A percentile compares a stretch with the other conserved stretches of the same genome.
These are phyloP conservation scores for Solanum bukasovii DNA, from an alignment of 257 asterid species.

Conservation along the genomic window DNA sequence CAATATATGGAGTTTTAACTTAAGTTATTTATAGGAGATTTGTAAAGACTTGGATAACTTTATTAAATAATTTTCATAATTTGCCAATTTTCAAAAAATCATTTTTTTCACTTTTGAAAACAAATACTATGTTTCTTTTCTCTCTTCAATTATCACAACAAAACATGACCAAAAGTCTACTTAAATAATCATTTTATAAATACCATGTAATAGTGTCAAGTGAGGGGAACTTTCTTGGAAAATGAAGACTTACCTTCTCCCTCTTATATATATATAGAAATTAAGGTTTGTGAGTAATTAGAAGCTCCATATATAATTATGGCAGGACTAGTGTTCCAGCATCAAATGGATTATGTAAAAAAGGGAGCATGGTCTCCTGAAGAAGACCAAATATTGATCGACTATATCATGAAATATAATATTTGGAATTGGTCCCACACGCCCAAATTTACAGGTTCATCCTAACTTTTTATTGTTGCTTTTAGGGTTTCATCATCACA, in stretches of 20 bases:
- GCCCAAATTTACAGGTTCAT: constrained; percentile 2
- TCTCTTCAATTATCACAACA: too few relatives aligned
- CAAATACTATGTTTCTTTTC: neutral
- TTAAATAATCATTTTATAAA: too few relatives aligned
- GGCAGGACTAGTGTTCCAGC: too few relatives aligned
- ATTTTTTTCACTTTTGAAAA: too few relatives aligned
- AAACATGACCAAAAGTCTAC: neutral
- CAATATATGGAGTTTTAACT: neutral
- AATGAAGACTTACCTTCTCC: neutral
- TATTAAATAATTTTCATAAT: too few relatives aligned
- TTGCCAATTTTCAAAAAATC: neutral
- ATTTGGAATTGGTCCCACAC: neutral
- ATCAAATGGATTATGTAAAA: neutral
- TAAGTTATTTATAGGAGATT: neutral
- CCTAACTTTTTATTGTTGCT: too few relatives aligned
- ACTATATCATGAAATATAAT: neutral
- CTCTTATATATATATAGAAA: too few relatives aligned
- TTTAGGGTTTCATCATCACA: neutral
- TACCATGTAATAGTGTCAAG: neutral
- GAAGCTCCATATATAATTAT: too few relatives aligned
- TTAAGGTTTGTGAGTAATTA: too few relatives aligned
- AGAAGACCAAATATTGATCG: neutral
- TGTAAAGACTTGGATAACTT: neutral
- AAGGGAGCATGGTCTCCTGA: neutral
- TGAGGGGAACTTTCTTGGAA: neutral